A percentile compares a stretch with the other conserved stretches of the same genome.
phyloP scores from a whole-genome alignment of 2,329 filamentous ascomycete genomes.

The Aspergillus pseudoglaucus region DNA sequence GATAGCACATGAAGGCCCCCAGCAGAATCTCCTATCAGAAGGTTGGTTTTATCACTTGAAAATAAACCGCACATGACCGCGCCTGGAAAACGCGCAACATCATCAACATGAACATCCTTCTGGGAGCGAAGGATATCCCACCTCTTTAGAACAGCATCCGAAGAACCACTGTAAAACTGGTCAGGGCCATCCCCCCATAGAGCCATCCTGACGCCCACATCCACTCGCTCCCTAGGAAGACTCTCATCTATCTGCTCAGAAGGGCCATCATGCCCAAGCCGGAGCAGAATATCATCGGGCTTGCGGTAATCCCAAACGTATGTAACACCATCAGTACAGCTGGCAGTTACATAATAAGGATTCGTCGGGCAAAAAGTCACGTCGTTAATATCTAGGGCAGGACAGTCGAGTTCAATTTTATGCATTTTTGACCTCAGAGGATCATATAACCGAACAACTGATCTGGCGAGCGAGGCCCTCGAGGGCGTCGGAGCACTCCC shows the following conservation, averaged over 20 bases:
- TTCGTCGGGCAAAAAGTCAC: constrained; percentile 44
- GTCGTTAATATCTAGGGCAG: constrained; percentile 57
- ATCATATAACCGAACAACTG: constrained; percentile 50
- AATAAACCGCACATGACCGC: constrained; percentile 55
- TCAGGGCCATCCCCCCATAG: constrained; percentile 50
- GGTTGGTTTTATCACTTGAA: constrained; percentile 48
- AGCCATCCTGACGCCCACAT: constrained; percentile 53
- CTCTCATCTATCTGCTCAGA: constrained; percentile 41
- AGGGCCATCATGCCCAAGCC: constrained; percentile 46
- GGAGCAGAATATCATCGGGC: constrained; percentile 41
- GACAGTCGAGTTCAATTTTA: constrained; percentile 48
- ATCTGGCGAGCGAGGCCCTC: constrained; percentile 35
- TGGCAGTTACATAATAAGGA: constrained; percentile 49
- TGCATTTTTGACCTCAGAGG: constrained; percentile 28
- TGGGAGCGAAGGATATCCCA: constrained; percentile 53
- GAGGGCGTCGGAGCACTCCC: constrained; percentile 39
- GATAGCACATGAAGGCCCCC: constrained; percentile 50
- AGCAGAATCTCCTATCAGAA: constrained; percentile 53
- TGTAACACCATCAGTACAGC: constrained; percentile 53
- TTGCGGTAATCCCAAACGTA: constrained; percentile 56
- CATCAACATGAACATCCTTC: constrained; percentile 47
- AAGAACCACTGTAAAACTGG: constrained; percentile 54
- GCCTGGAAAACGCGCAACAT: constrained; percentile 44
- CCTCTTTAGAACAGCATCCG: constrained; percentile 53
- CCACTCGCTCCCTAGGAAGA: constrained; percentile 42